Evolutionary conservation across 179 eudicot genomes (phyloP).

Genomic region (Beta corolliflora): DNA sequence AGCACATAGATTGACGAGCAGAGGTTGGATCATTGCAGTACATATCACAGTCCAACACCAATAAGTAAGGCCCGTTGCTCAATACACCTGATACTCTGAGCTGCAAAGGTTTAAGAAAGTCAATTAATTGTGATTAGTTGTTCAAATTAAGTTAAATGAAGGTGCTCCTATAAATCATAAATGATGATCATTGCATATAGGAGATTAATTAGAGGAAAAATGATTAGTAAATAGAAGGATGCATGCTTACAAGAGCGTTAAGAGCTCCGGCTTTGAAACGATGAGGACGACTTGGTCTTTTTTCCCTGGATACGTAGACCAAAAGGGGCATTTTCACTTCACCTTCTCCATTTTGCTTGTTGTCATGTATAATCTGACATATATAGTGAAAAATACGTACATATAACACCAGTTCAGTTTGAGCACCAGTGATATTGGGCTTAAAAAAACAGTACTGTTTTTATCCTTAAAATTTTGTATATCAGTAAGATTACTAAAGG

Average conservation of each 20-base stretch:
- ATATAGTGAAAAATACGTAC: not conserved
- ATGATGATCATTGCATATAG: too few relatives aligned
- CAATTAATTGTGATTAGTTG: not conserved
- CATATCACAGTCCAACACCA: too few relatives aligned
- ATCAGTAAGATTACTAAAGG: too few relatives aligned
- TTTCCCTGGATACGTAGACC: slow-evolving; percentile 68
- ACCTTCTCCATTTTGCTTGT: slow-evolving; percentile 25
- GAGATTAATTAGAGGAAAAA: not conserved
- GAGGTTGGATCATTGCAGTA: too few relatives aligned
- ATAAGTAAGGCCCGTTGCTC: slow-evolving; percentile 40
- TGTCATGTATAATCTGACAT: slow-evolving; percentile 47
- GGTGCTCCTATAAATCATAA: too few relatives aligned
- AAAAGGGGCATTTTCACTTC: slow-evolving; percentile 54
- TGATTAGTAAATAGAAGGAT: not conserved
- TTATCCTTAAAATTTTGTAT: too few relatives aligned
- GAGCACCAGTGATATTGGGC: not conserved
- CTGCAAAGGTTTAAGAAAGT: slow-evolving; percentile 24
- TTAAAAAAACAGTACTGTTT: too few relatives aligned
- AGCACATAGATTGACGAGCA: not conserved
- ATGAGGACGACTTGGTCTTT: slow-evolving; percentile 56
- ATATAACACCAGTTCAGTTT: not conserved
- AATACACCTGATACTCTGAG: slow-evolving; percentile 49
- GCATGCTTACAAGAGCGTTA: slow-evolving; percentile 54
- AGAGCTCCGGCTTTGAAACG: slow-evolving; percentile 79
- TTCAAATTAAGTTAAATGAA: not conserved